A percentile compares a stretch with the other conserved stretches of the same genome.
These are phyloP conservation scores for Saitozyma sp. DNA, from an alignment of 768 basidiomycete genomes.

Conservation along the genomic window DNA sequence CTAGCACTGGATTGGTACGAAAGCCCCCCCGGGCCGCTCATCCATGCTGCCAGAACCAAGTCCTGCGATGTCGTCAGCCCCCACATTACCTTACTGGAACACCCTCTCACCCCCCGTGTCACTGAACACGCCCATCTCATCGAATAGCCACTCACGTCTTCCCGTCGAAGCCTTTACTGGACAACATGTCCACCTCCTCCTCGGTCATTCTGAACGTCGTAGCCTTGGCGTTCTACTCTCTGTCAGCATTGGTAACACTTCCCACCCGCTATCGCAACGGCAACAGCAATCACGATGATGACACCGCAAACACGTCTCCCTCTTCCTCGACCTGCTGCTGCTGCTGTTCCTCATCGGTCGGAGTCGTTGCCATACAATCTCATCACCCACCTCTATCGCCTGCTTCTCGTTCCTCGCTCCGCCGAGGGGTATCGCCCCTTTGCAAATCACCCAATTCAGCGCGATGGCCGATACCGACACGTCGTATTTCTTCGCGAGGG, in stretches of 20 bases:
- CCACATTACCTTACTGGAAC: not conserved
- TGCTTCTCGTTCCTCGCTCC: slow-evolving; percentile 49
- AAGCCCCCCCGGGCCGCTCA: not conserved
- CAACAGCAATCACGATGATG: not conserved
- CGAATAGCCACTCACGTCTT: slow-evolving; percentile 22
- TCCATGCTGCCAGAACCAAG: slow-evolving; percentile 39
- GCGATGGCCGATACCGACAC: slow-evolving; percentile 50
- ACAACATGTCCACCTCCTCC: slow-evolving; percentile 37
- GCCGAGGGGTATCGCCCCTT: slow-evolving; percentile 51
- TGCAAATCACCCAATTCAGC: slow-evolving; percentile 51
- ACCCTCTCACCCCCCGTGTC: no score
- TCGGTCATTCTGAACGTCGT: slow-evolving; percentile 36
- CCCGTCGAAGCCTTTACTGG: slow-evolving; percentile 36
- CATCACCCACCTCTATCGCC: slow-evolving; percentile 35
- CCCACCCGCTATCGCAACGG: not conserved
- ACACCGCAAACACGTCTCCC: no score
- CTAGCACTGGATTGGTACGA: no score
- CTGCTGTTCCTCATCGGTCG: no score
- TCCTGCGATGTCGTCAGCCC: slow-evolving; percentile 5
- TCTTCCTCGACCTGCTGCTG: no score
- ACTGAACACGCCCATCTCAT: not conserved
- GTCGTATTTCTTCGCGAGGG: slow-evolving; percentile 41
- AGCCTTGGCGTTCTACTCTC: slow-evolving; percentile 43
- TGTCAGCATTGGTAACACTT: not conserved
- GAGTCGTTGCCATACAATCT: not conserved